Base-by-base conservation (phyloP, 495 filamentous ascomycete species). In the Filosporella fistucella region DNA sequence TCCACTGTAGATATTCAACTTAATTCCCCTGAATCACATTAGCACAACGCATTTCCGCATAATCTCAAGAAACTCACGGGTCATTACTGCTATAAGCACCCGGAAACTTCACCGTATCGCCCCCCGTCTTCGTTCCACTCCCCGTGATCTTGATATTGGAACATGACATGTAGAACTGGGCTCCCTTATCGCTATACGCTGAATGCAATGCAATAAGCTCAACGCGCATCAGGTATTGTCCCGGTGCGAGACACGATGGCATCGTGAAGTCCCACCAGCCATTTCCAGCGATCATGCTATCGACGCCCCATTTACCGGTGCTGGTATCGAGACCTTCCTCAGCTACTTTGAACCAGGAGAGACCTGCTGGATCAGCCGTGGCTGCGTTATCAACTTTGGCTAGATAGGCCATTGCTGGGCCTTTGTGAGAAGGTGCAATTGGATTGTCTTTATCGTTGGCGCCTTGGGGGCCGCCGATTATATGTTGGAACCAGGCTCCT, bases 301-400 rank as follows among this genome's bases (percentile, higher is more conserved):
- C 46, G 21, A 55, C 46, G 17, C 20, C 52, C 52, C 46, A 55
- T 25, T 45, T 45, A 2, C 39, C 36, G 8, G 51, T 38, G 6
- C 21, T 21, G 12, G 38, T 50, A 29, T 55, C 32, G 8, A 55
- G 37, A 4, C 52, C 52, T 41, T 55, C 46, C 17, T 49, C 40
- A 21, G 52, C 52, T 17, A 55, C 42, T 35, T 55, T 55, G 32
- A 50, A 49, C 52, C 52, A 55, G 1, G 11, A 17, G 2, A 17
- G n/a, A 9, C 20, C 22, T 16, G 41, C 71, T 38, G 63, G 58
- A 56, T 55, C 59, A 11, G 70, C 66, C 7, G 59, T 68, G 24
- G 63, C 68, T 4, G 76, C 71, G 57, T 69, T 70, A 57, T 70
- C 63, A 4, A 79, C 75, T 58, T 77, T 76, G 24, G 74, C 75